Evolutionary conservation across 768 basidiomycete genomes (phyloP), one percentile per base, ranked within the genome.

Genomic region (Kwoniella sp.): DNA sequence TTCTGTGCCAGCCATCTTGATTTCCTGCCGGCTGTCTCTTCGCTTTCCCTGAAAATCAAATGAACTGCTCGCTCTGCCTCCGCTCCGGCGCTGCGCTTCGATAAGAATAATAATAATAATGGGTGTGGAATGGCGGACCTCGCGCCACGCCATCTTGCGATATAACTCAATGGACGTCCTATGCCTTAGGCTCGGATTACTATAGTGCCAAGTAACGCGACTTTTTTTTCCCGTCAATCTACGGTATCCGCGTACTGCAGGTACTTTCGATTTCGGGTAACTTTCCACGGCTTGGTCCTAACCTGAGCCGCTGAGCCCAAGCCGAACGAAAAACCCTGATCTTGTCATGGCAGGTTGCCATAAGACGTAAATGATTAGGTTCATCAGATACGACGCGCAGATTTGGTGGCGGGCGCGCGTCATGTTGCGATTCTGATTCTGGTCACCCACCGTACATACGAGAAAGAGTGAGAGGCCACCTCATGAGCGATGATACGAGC

Each of bases 121-220:
- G 23, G 23, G 11, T 52, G 51, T 25, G 60, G 60, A 54, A 54
- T 61, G 52, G 52, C 60, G 15, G 28, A 45, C 41, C 8, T 45
- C 13, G 17, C 13, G 12, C 26, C 28, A 48, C 63, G 63, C 63
- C 63, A 65, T 65, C 63, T 65, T 59, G 26, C 55, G 63, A 65
- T 55, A 58, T 59, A 23, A 23, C 47, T 45, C 57, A 37, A 28
- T 30, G 34, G 26, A 45, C 26, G n/a, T n/a, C n/a, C n/a, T n/a
- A 34, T 31, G 45, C 31, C 17, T 34, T 11, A 2, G 29, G 22
- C 11, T n/a, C 13, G n/a, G 26, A 45, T 3, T 34, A 34, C 34
- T n/a, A 12, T 52, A 1, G 29, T 55, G 61, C 61, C 61, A 63
- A 63, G 62, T 63, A 63, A 63, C 62, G 62, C 55, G 45, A 11